phyloP scores from a whole-genome alignment of 2,329 filamentous ascomycete species.

The Ilyonectria mors-panacis region DNA sequence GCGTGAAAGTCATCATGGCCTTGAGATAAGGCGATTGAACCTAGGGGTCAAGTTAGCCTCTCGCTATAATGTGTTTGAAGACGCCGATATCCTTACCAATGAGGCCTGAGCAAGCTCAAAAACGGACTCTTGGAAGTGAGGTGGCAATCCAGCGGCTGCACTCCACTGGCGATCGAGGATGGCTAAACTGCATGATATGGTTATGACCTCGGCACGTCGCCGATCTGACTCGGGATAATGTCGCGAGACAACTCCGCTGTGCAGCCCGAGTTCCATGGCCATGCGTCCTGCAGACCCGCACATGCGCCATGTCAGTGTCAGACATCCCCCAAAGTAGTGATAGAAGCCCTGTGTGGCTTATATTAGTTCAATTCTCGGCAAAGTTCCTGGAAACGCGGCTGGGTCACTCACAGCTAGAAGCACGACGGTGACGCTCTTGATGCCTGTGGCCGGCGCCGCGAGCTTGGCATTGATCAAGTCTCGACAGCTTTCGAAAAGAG shows the following conservation, averaged over 20 bases:
- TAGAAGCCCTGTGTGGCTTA: not conserved
- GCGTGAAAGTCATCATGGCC: constrained; percentile 15
- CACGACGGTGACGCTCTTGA: not conserved
- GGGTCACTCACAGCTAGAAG: no score
- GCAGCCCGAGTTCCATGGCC: constrained; percentile 16
- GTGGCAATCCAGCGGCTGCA: constrained; percentile 5
- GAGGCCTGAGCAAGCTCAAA: constrained; percentile 6
- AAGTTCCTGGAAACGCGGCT: no score
- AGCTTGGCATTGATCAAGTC: constrained; percentile 3
- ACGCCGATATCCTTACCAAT: constrained; percentile 1
- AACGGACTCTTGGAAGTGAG: constrained; percentile 18
- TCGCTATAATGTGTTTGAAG: no score
- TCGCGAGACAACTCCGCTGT: constrained; percentile 1
- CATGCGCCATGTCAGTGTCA: constrained; percentile 4
- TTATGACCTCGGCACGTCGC: not conserved
- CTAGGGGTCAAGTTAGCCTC: no score
- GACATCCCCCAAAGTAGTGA: constrained; percentile 9
- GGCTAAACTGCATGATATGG: not conserved
- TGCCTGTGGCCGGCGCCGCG: not conserved
- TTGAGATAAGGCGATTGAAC: constrained; percentile 1
- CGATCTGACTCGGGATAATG: not conserved
- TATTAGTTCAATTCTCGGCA: not conserved
- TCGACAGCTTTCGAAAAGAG: not conserved
- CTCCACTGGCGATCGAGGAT: constrained; percentile 14
- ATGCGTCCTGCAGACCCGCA: constrained; percentile 11